Evolutionary conservation across 1,284 basidiomycete genomes (phyloP), one percentile per base, ranked within the genome.

Genomic region (Papiliotrema laurentii): DNA sequence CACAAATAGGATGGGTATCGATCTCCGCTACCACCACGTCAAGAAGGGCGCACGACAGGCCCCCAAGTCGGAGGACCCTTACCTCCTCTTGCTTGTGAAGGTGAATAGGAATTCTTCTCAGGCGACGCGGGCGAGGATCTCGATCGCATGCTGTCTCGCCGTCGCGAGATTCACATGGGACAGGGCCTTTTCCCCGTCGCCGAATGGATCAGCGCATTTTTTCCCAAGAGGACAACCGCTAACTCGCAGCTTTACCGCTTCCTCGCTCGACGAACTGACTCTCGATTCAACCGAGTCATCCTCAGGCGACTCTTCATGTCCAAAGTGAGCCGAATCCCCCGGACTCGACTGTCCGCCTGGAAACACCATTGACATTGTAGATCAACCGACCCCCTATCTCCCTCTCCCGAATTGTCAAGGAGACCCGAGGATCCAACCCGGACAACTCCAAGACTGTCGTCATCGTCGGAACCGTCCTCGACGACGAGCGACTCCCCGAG

Each of bases 11-110:
- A 74, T 74, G 93, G 94, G 94, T 87, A 97, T 97, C 80, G 94
- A 98, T 79, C 86, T 97, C 78, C 81, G 83, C 75, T 80, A 82
- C 78, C 94, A 97, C 81, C 94, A 99, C 85, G 93, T 97, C 84
- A 97, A 89, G 86, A 97, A 94, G 83, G 87, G 93, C 69, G 80
- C 84, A 74, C 86, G 94, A 66, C 87, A 87, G 63, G 91, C 91
- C 61, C 94, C 94, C 76, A 90, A 90, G 82, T 94, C 90, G 75
- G 89, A 97, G 87, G 94, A 98, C 78, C 93, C 94, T 31, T 97
- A 98, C 80, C 84, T 98, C 69, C 86, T 97, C 73, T 83, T 97
- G 70, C 85, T 99, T 58, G 94, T 98, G 77, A 97, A 98, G 84
- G 92, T 92, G 71, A 60, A 77, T 70, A 34, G 13, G n/a, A 21